Base-by-base conservation (phyloP, 2,329 filamentous ascomycete species). In the Reticulascus tulasneorum region DNA sequence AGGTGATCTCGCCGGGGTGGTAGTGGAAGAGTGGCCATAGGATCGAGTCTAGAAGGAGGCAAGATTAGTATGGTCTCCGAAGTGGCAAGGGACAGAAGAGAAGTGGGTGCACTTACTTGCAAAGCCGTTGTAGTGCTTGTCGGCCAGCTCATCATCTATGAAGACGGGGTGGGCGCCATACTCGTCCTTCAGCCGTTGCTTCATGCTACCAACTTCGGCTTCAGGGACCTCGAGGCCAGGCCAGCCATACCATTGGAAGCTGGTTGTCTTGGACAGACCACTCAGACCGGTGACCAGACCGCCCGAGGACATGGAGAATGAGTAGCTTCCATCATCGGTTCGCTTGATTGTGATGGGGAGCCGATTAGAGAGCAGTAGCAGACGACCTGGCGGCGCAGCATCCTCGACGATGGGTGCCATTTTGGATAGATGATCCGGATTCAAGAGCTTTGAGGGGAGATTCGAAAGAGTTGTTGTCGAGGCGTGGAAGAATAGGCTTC, bases 21-120 rank as follows among this genome's bases (percentile, higher is more conserved):
- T 97, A 97, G 69, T 97, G 93, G 71, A 98, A 94, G 24, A 98
- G 80, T 4, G 93, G 93, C 93, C 93, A 98, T 42, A 98, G 82
- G 60, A 97, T 97, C 7, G 88, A 94, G 64, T 98, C 88, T 91
- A 48, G 9, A 16, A 11, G 20, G 4, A 19, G 9, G 22, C 3
- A 19, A 5, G 5, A 23, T 45, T 16, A 45, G 42, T 28, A 18
- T 21, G 16, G 11, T 13, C 18, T 23, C 7, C 20, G n/a, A 9
- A 9, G n/a, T n/a, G n/a, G n/a, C 23, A 13, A 32, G 9, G 24
- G 18, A 26, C 12, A 11, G 29, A 56, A 12, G 21, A 17, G 11
- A 20, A 24, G n/a, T 11, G 33, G 12, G 20, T 2, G 19, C 16
- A 57, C 84, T 61, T 67, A 94, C 88, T 97, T 23, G 90, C 91